Conservation (phyloP, 805 yeast species). For the Grigorovia humatica region DNA sequence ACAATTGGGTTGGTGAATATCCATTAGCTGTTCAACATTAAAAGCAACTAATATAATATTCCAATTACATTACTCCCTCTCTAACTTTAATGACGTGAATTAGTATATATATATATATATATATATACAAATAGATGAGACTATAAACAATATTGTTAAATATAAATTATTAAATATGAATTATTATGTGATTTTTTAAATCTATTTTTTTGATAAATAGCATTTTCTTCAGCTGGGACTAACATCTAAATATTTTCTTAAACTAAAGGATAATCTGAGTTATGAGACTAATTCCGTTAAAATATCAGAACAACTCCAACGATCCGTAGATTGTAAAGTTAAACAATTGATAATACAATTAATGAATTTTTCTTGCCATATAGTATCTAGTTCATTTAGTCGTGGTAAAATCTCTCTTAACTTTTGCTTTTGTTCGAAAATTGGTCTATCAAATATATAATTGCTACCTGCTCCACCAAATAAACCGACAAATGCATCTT, state of each 20-base stretch:
- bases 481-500: slow-evolving; percentile 26
- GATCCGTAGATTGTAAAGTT: slow-evolving; percentile 36
- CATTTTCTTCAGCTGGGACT: too few species aligned
- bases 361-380: slow-evolving; percentile 7
- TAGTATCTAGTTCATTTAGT: slow-evolving; percentile 9
- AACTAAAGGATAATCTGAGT: too few species aligned
- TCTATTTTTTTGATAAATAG: too few species aligned
- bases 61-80: background rate
- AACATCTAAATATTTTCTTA: too few species aligned
- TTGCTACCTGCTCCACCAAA: slow-evolving; percentile 24
- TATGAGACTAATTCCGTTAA: background rate
- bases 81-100: background rate
- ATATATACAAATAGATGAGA: too few species aligned
- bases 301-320: slow-evolving; percentile 15
- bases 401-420: slow-evolving; percentile 16
- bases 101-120: background rate
- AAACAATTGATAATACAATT: slow-evolving; percentile 36
- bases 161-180: too few species aligned
- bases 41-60: background rate
- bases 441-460: slow-evolving; percentile 11
- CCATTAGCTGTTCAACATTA: slow-evolving; percentile 47
- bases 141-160: too few species aligned
- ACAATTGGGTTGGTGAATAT: slow-evolving; percentile 84
- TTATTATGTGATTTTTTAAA: too few species aligned
- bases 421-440: slow-evolving; percentile 6